Base-by-base conservation (phyloP, 306 rosid species). In the Sechiopsis laciniata region DNA sequence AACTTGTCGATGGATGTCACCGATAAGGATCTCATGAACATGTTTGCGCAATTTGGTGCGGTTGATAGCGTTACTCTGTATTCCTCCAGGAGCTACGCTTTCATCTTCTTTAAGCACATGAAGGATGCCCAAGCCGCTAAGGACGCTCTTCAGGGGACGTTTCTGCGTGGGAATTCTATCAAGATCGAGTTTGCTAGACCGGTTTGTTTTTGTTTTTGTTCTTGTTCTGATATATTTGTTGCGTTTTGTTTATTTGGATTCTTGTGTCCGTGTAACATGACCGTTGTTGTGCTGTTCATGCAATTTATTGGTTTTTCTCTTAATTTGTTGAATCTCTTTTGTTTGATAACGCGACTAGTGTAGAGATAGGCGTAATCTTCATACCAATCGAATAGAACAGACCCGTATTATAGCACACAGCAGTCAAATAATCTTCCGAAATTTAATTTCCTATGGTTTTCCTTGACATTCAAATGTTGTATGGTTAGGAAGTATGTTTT, bases 101-200 rank as follows among this genome's bases (percentile, higher is more conserved):
- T 95, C 79, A 83, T 92, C 2, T 90, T 78, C 79, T 92, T 90
- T 86, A 88, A 87, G 83, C 93, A 88, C 56, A 79, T 82, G 56
- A 93, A 90, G 77, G 99, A 95, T 63, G 92, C 99, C 9, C 88
- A 85, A 81, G 93, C 97, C 17, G 99, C 99, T 17, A 91, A 91
- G 82, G 84, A 83, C 20, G 87, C 93, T 26, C 79, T 93, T 16
- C 96, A 92, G 80, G 91, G 96, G 7, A 73, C 81, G 70, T 55
- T 62, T 58, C 75, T 90, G 24, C 96, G 87, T 1, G 96, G 96
- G 17, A 76, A 22, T 50, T 75, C 88, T 50, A 54, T 92, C 75
- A 92, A 90, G 75, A 92, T 92, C 70, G 98, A 92, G 78, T 92
- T 92, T 83, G 96, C 98, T 1, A 84, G 96, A 83, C 96, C 98